Evolutionary conservation across 257 asterid genomes (phyloP), one percentile per base, ranked within the genome.

Genomic region (Paraleonurus japonicus): DNA sequence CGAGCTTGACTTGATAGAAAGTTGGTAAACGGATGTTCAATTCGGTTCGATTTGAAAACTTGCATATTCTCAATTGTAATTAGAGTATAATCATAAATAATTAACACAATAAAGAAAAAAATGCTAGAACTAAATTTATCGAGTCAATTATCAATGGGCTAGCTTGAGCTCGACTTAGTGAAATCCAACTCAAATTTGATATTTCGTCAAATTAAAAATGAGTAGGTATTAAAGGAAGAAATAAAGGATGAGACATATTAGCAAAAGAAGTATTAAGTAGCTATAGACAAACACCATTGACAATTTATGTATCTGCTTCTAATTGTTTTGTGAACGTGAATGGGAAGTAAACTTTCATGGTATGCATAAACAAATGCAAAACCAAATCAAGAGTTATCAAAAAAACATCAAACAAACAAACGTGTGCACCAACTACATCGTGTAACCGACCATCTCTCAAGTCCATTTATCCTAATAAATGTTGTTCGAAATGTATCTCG

Each of bases 401-500:
- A 43, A 15, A 45, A 45, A n/a, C 7, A 41, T 3, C 5, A 15
- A 43, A 15, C 22, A 5, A 47, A 47, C 22, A 7, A 35, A 35
- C 2, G 9, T n/a, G 22, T 47, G 20, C 54, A 47, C 22, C 22
- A 45, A 5, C 22, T 4, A n/a, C 51, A 4, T 6, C 19, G 4
- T 45, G 53, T n/a, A 15, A 15, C 4, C 16, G 4, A 15, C 4
- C 16, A 13, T 13, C 50, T 7, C 50, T 41, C 16, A 47, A n/a
- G 22, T 47, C 7, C 5, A 10, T 47, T 47, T 45, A 11, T 2
- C 53, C 20, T 13, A 13, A 41, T 13, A 41, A 45, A 5, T 13
- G 53, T 15, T 45, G 20, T 15, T 73, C 65, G 78, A 83, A 83
- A 53, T 67, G 75, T 22, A 85, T 81, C 78, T 85, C 88, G 4